These are phyloP conservation scores for Ceratobasidium sp. DNA, from an alignment of 1,284 basidiomycete genomes.

Conservation along the genomic window DNA sequence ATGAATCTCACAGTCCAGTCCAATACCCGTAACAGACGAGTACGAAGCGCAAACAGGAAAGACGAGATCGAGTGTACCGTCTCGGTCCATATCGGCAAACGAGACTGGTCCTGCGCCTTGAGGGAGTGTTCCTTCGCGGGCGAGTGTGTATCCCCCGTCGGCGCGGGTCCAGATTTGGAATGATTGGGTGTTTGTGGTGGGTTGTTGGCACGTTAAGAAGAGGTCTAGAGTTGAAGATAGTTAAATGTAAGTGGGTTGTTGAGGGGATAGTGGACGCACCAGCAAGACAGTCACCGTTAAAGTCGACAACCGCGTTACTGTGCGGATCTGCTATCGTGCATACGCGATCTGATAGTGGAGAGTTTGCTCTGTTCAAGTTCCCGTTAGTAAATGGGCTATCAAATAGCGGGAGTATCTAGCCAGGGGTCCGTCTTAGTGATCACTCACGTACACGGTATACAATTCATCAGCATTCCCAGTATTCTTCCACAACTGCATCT, in stretches of 20 bases:
- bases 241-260: background rate
- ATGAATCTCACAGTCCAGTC: slow-evolving; percentile 84
- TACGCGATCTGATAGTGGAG: slow-evolving; percentile 68
- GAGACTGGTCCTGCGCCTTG: slow-evolving; percentile 81
- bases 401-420: too few relatives aligned
- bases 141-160: slow-evolving; percentile 78
- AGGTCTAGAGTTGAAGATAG: slow-evolving; percentile 69
- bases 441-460: slow-evolving; percentile 20
- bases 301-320: slow-evolving; percentile 94
- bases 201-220: slow-evolving; percentile 87
- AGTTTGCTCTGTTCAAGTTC: slow-evolving; percentile 62
- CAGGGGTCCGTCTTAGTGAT: background rate
- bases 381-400: background rate
- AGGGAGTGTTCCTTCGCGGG: slow-evolving; percentile 79
- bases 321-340: slow-evolving; percentile 90
- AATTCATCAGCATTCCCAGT: slow-evolving; percentile 58
- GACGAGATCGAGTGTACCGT: slow-evolving; percentile 96
- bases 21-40: slow-evolving; percentile 75
- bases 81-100: slow-evolving; percentile 95
- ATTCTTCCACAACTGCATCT: slow-evolving; percentile 77
- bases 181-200: slow-evolving; percentile 63
- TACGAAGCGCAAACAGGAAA: slow-evolving; percentile 86
- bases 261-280: slow-evolving; percentile 62
- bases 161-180: slow-evolving; percentile 93
- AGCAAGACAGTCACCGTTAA: slow-evolving; percentile 96